Evolutionary conservation across 1,284 basidiomycete genomes (phyloP).

Genomic region (Amylostereum chailletii): DNA sequence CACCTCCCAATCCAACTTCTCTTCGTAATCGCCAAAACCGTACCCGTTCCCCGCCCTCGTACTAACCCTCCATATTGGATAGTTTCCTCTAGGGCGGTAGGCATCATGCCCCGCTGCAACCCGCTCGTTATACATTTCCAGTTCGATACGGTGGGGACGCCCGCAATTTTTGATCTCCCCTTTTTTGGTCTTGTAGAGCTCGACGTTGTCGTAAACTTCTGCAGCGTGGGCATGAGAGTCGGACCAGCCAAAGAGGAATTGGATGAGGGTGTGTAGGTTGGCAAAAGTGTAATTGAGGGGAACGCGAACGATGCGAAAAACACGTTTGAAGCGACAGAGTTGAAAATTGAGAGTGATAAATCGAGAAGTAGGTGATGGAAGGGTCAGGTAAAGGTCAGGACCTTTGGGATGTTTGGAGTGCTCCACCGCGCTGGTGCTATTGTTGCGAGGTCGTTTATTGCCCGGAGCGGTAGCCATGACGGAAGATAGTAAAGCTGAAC

Average conservation of each 20-base stretch:
- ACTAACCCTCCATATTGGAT: conserved; percentile 15
- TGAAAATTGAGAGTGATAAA: conserved; percentile 24
- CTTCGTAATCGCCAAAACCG: conserved; percentile 11
- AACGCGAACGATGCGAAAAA: conserved; percentile 22
- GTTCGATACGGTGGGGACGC: conserved; percentile 13
- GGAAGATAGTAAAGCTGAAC: background rate
- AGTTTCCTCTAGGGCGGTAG: conserved; percentile 3
- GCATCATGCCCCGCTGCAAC: conserved; percentile 1
- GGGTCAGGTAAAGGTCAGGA: background rate
- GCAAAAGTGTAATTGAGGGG: conserved; percentile 26
- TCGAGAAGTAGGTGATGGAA: conserved; percentile 9
- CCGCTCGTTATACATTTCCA: conserved; percentile 12
- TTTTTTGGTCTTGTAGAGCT: conserved; percentile 15
- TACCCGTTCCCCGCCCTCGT: background rate
- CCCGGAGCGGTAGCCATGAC: background rate
- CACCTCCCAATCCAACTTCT: conserved; percentile 18
- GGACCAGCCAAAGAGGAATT: conserved; percentile 29
- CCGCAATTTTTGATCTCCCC: conserved; percentile 25
- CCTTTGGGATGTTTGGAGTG: background rate
- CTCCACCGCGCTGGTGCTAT: background rate
- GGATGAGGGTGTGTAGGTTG: conserved; percentile 24
- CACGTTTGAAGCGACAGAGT: conserved; percentile 20
- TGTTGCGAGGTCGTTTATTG: background rate
- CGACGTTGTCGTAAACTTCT: conserved; percentile 18
- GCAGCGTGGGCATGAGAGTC: conserved; percentile 20